Evolutionary conservation across 495 filamentous ascomycete species (phyloP).

Genomic region (Xylaria telfairii): DNA sequence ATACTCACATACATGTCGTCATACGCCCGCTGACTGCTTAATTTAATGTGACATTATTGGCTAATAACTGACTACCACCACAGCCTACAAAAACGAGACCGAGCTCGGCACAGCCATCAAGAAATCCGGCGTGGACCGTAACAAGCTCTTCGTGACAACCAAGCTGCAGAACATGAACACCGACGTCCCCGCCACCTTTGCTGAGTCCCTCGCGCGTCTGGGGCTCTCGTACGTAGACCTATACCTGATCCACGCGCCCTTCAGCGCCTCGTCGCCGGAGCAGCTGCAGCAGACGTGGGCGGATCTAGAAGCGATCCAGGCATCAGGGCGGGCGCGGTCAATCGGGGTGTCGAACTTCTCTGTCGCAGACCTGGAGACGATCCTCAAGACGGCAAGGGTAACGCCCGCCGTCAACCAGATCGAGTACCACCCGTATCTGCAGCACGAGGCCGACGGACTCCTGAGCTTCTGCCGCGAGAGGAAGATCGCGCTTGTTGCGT

Average conservation of each 20-base stretch:
- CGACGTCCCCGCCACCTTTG: conserved; percentile 71
- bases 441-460: conserved; percentile 61
- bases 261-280: conserved; percentile 64
- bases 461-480: conserved; percentile 69
- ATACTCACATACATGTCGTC: not conserved
- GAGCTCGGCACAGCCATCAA: conserved; percentile 79
- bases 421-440: conserved; percentile 87
- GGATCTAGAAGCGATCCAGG: conserved; percentile 76
- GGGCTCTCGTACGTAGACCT: conserved; percentile 82
- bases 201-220: conserved; percentile 74
- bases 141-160: conserved; percentile 77
- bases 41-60: too few relatives aligned
- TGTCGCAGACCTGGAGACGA: conserved; percentile 68
- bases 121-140: conserved; percentile 66
- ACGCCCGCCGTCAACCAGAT: conserved; percentile 83
- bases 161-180: conserved; percentile 65
- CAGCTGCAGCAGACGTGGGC: conserved; percentile 76
- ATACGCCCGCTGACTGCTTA: not conserved
- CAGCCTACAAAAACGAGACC: conserved; percentile 79
- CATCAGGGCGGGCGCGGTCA: conserved; percentile 70
- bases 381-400: conserved; percentile 67
- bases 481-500: conserved; percentile 73
- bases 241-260: conserved; percentile 83
- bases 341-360: conserved; percentile 90
- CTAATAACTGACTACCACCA: not conserved